Conservation (phyloP, 768 basidiomycete genomes). For the Chlorophyllum brunneum region DNA sequence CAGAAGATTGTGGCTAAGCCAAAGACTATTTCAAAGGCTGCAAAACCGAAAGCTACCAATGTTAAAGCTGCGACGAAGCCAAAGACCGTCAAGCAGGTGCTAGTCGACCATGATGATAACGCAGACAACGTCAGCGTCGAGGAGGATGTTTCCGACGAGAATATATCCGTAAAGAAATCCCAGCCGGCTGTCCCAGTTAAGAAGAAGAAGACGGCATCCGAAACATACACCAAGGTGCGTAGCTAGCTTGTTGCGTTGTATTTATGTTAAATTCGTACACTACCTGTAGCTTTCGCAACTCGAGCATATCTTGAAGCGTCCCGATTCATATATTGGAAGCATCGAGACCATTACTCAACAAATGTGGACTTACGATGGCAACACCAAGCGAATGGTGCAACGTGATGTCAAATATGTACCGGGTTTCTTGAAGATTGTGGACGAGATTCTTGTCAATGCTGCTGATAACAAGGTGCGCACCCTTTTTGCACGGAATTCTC, state of each 20-base stretch:
- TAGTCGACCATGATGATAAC: slow-evolving; percentile 64
- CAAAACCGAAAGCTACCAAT: slow-evolving; percentile 2
- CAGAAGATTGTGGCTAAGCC: slow-evolving; percentile 31
- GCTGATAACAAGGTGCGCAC: slow-evolving; percentile 92
- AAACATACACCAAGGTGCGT: slow-evolving; percentile 85
- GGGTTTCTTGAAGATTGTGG: slow-evolving; percentile 98
- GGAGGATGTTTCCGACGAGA: slow-evolving; percentile 19
- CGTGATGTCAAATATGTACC: slow-evolving; percentile 90
- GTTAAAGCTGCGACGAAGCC: slow-evolving; percentile 1
- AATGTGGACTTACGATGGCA: slow-evolving; percentile 94
- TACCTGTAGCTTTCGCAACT: slow-evolving; percentile 78
- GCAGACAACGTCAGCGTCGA: slow-evolving; percentile 46
- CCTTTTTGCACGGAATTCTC: neutral
- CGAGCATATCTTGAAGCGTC: slow-evolving; percentile 90
- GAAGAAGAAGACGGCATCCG: slow-evolving; percentile 88
- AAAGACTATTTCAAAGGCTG: slow-evolving; percentile 27
- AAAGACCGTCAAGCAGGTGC: slow-evolving; percentile 15
- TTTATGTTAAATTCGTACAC: neutral
- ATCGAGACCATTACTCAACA: slow-evolving; percentile 81
- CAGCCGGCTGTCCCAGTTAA: no score
- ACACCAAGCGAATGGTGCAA: slow-evolving; percentile 77
- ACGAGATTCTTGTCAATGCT: slow-evolving; percentile 98
- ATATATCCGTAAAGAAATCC: slow-evolving; percentile 6
- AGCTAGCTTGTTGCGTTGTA: slow-evolving; percentile 1
- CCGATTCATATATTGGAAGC: slow-evolving; percentile 95